These are phyloP conservation scores for Penicillium aurantiogriseum DNA, from an alignment of 2,329 filamentous ascomycete species.

Conservation along the genomic window DNA sequence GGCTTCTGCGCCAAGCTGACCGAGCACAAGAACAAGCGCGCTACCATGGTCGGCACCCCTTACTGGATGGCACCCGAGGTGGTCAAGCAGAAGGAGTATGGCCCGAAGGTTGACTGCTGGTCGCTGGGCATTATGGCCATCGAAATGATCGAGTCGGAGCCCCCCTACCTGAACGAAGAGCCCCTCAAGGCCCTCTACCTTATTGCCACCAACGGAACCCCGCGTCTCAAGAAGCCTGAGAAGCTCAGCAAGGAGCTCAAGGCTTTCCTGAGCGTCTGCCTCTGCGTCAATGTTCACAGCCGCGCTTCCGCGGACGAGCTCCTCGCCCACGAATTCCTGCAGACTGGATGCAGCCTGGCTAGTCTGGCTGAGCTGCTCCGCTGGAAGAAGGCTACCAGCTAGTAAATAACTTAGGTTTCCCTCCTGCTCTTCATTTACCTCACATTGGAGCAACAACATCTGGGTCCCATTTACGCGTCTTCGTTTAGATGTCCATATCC, in stretches of 20 bases:
- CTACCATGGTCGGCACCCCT: constrained; percentile 97
- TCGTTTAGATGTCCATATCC: constrained; percentile 23
- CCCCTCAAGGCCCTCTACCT: constrained; percentile 95
- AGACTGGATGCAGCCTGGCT: constrained; percentile 78
- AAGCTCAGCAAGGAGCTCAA: constrained; percentile 98
- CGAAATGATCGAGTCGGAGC: constrained; percentile 99
- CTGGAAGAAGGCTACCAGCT: constrained; percentile 53
- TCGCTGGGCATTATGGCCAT: constrained; percentile 99
- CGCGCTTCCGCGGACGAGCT: constrained; percentile 89
- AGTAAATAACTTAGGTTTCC: constrained; percentile 26
- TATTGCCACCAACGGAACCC: constrained; percentile 96
- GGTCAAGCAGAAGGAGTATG: constrained; percentile 98
- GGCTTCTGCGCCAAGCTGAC: constrained; percentile 99
- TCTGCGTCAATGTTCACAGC: constrained; percentile 95
- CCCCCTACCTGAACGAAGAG: constrained; percentile 96
- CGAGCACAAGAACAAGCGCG: constrained; percentile 92
- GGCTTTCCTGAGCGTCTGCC: constrained; percentile 90
- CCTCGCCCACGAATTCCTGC: constrained; percentile 88
- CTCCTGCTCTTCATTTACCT: constrained; percentile 7
- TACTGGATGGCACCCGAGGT: constrained; percentile 99
- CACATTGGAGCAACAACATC: constrained; percentile 34
- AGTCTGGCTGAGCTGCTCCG: constrained; percentile 84
- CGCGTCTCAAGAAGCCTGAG: constrained; percentile 95
- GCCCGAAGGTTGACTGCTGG: constrained; percentile 98
- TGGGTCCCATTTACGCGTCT: constrained; percentile 31